Evolutionary conservation across 495 filamentous ascomycete species (phyloP).

Genomic region (Hypomontagnella submonticulosa): DNA sequence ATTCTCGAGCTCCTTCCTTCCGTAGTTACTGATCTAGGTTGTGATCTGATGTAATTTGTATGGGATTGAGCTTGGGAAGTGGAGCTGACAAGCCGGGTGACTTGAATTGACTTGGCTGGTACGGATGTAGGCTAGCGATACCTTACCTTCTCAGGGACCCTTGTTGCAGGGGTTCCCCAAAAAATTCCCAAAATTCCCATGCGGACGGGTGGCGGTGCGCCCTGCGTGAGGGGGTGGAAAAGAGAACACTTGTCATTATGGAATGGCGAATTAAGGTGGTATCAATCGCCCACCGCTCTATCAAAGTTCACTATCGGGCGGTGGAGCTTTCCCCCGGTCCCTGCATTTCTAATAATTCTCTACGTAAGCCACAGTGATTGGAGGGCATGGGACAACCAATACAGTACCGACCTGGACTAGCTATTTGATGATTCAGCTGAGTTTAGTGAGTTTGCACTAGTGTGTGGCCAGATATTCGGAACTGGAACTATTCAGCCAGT

Average conservation of each 20-base stretch:
- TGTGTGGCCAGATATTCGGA: constrained; percentile 45
- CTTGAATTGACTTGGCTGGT: not conserved
- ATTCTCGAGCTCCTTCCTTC: constrained; percentile 33
- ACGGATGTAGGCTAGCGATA: too few relatives aligned
- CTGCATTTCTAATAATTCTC: constrained; percentile 35
- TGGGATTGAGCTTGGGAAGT: constrained; percentile 17
- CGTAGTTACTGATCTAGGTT: constrained; percentile 34
- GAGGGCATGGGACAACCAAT: not conserved
- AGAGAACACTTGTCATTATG: constrained; percentile 49
- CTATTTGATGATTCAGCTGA: constrained; percentile 43
- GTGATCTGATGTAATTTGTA: constrained; percentile 31
- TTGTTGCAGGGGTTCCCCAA: constrained; percentile 37
- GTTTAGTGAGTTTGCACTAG: constrained; percentile 13
- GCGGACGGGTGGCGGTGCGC: constrained; percentile 31
- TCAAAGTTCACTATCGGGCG: constrained; percentile 1
- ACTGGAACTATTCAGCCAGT: constrained; percentile 35
- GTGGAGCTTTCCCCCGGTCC: constrained; percentile 33
- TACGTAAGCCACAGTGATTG: constrained; percentile 36
- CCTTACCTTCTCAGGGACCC: not conserved
- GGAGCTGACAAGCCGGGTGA: not conserved
- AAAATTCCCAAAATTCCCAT: constrained; percentile 33
- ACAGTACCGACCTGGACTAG: not conserved
- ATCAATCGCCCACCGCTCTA: constrained; percentile 12
- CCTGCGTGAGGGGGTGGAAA: constrained; percentile 7
- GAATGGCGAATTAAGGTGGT: constrained; percentile 1